Conservation (phyloP, 345 rosid genomes). For the Sonneratia caseolaris region DNA sequence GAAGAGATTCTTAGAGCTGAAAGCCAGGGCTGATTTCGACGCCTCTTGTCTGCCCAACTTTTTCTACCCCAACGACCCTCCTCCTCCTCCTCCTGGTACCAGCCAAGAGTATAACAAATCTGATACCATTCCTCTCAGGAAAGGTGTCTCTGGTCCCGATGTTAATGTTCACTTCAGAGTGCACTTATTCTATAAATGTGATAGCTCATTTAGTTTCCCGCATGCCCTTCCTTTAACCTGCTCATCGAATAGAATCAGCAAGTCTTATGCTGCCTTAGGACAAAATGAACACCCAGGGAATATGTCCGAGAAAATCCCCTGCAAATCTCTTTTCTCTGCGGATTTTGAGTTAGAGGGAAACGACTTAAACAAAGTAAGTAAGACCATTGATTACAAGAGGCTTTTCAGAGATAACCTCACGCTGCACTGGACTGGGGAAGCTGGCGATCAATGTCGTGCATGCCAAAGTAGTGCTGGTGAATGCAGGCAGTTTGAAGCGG, state of each 20-base stretch:
- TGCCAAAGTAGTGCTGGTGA: constrained; percentile 20
- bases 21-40: neutral
- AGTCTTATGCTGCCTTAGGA: constrained; percentile 7
- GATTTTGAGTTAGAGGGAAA: too few species aligned
- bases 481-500: constrained; percentile 18
- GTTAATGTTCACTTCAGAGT: neutral
- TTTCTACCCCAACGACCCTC: constrained; percentile 1
- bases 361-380: neutral
- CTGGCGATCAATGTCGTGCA: neutral
- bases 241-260: neutral
- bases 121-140: constrained; percentile 13
- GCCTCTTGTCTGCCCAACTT: neutral
- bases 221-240: constrained; percentile 11
- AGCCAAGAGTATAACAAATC: neutral
- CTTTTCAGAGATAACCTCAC: constrained; percentile 8
- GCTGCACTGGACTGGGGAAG: neutral
- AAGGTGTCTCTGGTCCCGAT: constrained; percentile 12
- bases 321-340: too few species aligned
- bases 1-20: neutral
- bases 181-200: constrained; percentile 21
- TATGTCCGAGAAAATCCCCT: too few species aligned
- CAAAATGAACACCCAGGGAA: too few species aligned
- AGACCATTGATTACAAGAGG: neutral
- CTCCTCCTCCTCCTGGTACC: constrained; percentile 3
- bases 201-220: constrained; percentile 5